Evolutionary conservation across 495 filamentous ascomycete species (phyloP), one percentile per base, ranked within the genome.

Genomic region (Durotheca rogersii): DNA sequence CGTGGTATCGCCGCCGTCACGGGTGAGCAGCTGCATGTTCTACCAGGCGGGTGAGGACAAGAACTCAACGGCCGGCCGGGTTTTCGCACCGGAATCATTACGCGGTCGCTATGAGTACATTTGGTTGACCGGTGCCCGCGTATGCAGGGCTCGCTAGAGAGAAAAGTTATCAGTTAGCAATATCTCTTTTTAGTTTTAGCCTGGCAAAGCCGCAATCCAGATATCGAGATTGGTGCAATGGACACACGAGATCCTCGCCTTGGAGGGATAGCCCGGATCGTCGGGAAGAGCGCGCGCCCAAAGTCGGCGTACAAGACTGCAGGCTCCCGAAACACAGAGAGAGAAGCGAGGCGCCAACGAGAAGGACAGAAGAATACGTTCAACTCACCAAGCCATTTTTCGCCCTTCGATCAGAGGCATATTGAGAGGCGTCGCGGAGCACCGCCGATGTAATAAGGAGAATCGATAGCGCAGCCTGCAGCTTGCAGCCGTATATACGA

Each of bases 111-210:
- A 71, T 94, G 88, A 23, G 78, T 81, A 61, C 89, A 94, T 77
- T 85, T 88, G 54, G 88, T 88, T 16, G 89, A 90, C 57, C 89
- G 84, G 68, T 94, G 89, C 41, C 89, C 89, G 42, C 87, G 85
- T 56, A 92, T 88, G 58, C 89, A 94, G 61, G 87, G 84, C 73
- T 85, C 83, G 63, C 88, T 93, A 61, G 41, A 40, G 20, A 46
- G 12, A 39, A 16, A 44, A 34, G 23, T 14, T 2, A 29, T 38
- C 14, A 32, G 61, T 70, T 41, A 68, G 66, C 59, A 43, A 33
- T 4, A 20, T 14, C 44, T 18, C 23, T 33, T 20, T 12, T 33
- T 15, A n/a, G n/a, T 35, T 17, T 15, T 9, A 2, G 34, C 25
- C 12, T n/a, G n/a, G n/a, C n/a, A n/a, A 9, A 27, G 23, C 9